Evolutionary conservation across 1,284 basidiomycete genomes (phyloP), one percentile per base, ranked within the genome.

Genomic region (Ustilago hordei): DNA sequence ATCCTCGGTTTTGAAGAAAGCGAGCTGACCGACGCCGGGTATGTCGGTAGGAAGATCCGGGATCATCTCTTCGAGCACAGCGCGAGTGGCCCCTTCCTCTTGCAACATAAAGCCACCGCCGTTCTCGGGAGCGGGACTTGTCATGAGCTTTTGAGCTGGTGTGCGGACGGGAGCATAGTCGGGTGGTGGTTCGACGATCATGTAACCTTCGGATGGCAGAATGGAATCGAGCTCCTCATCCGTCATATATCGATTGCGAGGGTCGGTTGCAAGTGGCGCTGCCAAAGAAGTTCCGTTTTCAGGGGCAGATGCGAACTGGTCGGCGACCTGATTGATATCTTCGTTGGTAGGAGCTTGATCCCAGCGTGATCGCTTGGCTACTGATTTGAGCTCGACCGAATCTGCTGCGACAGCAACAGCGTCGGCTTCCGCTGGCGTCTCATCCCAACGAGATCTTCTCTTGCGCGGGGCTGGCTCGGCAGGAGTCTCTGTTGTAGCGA

Each of bases 1-100:
- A 85, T 99, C 97, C 87, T 99, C 97, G 0, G 93, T 90, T 87
- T 99, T 99, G 91, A 99, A 95, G 88, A 98, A 99, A 7, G 95
- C 94, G 38, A 99, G 90, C 81, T 93, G 95, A 38, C 97, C 97
- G 47, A 99, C 95, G 48, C 97, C 97, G 47, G 95, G 95, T 78
- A 99, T 98, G 86, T 99, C 96, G 1, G 96, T 99, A n/a, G 96
- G 95, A 32, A 99, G 88, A 76, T 97, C 95, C 4, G 95, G 93
- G 15, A 93, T 93, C 69, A 89, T 86, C 48, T 98, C 93, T 68
- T 95, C 94, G 0, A 93, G 93, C 0, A 91, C 90, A 11, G 92
- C 91, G 6, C 93, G 92, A 3, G 95, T 93, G 79, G 95, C 93
- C 6, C 93, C 93, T 70, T 95, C 92, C 75, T 98, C 95, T 87